A percentile compares a stretch with the other conserved stretches of the same genome.
Evolutionary conservation across 2,329 filamentous ascomycete genomes (phyloP).

Genomic region (Chaetomium sp.): DNA sequence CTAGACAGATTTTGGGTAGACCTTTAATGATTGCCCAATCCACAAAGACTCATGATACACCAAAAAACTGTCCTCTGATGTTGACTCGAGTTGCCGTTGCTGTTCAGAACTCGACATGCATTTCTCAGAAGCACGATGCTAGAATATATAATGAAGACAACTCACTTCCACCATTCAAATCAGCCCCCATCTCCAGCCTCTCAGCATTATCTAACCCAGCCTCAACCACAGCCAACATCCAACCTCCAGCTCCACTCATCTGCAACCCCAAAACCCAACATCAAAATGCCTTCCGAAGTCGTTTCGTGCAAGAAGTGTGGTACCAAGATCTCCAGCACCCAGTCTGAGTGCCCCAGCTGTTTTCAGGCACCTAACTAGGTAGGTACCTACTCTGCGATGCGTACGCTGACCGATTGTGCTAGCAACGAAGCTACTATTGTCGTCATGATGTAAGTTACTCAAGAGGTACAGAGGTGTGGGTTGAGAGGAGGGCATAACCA

Average conservation of each 20-base stretch:
- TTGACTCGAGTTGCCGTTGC: background rate
- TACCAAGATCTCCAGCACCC: background rate
- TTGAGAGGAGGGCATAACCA: background rate
- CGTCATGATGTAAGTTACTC: background rate
- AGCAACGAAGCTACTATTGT: background rate
- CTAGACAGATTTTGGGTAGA: background rate
- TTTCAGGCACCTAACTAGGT: background rate
- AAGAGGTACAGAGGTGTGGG: background rate
- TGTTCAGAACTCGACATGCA: background rate
- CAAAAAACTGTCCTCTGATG: background rate
- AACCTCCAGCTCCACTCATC: background rate
- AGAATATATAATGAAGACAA: background rate
- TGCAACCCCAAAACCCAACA: background rate
- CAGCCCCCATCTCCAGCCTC: no score
- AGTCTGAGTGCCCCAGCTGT: background rate
- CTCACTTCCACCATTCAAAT: background rate
- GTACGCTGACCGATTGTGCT: background rate
- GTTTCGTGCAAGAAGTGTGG: background rate
- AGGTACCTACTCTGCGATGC: background rate
- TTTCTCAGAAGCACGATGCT: no score
- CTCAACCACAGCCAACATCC: background rate
- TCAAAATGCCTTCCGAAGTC: background rate
- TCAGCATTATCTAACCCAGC: background rate
- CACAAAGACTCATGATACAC: background rate
- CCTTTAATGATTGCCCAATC: background rate